Evolutionary conservation across 2,329 filamentous ascomycete species (phyloP).

Genomic region (Didymella pinodella): DNA sequence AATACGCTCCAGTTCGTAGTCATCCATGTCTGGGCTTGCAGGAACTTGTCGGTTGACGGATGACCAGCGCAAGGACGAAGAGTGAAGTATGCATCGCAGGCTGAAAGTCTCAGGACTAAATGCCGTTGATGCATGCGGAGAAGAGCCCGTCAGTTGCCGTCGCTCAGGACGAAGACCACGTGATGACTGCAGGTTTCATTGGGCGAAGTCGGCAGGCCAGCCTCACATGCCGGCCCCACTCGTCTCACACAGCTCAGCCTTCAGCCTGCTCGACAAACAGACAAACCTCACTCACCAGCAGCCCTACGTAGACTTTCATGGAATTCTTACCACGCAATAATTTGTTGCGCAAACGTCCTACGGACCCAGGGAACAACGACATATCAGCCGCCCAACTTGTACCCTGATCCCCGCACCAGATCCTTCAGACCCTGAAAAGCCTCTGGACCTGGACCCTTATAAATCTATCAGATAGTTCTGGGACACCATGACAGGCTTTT

Average conservation of each 20-base stretch:
- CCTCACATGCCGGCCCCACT: conserved; percentile 21
- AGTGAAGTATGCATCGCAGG: not conserved
- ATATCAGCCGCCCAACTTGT: conserved; percentile 11
- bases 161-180: conserved; percentile 5
- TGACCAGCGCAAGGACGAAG: not conserved
- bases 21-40: conserved; percentile 34
- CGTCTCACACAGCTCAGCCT: conserved; percentile 21
- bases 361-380: conserved; percentile 14
- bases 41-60: not conserved
- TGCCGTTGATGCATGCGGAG: conserved; percentile 3
- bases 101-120: not conserved
- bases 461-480: conserved; percentile 17
- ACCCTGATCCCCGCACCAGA: conserved; percentile 22
- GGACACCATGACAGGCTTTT: conserved; percentile 38
- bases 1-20: conserved; percentile 38
- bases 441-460: conserved; percentile 13
- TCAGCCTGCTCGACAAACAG: conserved; percentile 16
- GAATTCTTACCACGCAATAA: conserved; percentile 10
- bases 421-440: conserved; percentile 25
- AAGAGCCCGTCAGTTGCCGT: conserved; percentile 10
- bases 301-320: conserved; percentile 13
- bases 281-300: conserved; percentile 6
- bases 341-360: conserved; percentile 20
- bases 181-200: conserved; percentile 8
- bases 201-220: conserved; percentile 15